Evolutionary conservation across 2,329 filamentous ascomycete genomes (phyloP), one percentile per base, ranked within the genome.

Genomic region (Sordariomycetes sp.): DNA sequence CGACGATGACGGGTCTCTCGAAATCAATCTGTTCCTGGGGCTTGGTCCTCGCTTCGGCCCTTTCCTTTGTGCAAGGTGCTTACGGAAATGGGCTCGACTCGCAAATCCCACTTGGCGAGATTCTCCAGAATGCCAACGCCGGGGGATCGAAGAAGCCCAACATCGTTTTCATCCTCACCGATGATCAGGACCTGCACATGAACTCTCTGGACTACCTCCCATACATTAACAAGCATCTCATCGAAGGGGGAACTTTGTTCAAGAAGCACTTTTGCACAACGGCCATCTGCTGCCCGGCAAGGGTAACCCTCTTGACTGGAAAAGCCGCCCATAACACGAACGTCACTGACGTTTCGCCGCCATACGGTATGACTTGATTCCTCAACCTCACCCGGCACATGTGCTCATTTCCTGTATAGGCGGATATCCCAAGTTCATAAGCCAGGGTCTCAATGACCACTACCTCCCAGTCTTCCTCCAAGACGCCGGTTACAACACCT

Each of bases 401-500:
- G 14, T n/a, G 18, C 2, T 2, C 16, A 46, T 7, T 46, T 2
- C 16, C 14, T n/a, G n/a, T 2, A n/a, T 14, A 71, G 67, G 68
- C 55, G 68, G 67, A 6, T 80, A 77, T 60, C 76, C 77, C 4
- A 80, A 79, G 61, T 79, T 81, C 58, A 71, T 89, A 18, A 72
- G 72, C 3, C 76, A 86, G 57, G 86, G 86, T 0, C 76, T 82
- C 60, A 88, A 89, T 60, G 78, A 85, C 1, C 79, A 85, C 40
- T 89, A 86, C 60, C 75, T 90, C 0, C 87, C 86, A 0, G 67
- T 89, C 0, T 90, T 87, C 85, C 70, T 90, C 16, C 83, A 88
- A 62, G 68, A 79, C 3, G 81, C 79, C 0, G 86, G 85, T 0
- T 89, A 89, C 65, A 80, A 82, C 62, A 89, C 86, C 0, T 89